Base-by-base conservation (phyloP, 2,329 filamentous ascomycete genomes). In the Diplocarpon mali region DNA sequence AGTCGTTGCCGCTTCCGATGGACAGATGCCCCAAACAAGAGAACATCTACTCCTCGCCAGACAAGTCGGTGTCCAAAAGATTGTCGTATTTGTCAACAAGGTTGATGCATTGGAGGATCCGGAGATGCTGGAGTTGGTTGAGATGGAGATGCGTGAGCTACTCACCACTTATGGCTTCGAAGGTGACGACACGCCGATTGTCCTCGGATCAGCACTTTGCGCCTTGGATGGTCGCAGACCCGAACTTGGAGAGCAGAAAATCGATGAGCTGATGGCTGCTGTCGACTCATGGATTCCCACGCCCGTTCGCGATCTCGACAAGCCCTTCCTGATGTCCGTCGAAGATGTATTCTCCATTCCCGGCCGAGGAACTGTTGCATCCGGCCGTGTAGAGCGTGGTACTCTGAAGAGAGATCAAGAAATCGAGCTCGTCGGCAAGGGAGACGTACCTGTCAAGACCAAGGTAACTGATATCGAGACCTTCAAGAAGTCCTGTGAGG, bases 11-110 rank as follows among this genome's bases (percentile, higher is more conserved):
- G 92, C 92, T 58, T 95, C 88, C 31, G 92, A 98, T 65, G 92
- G 92, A 65, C 93, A 98, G 73, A 98, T 98, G 92, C 92, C 92
- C 62, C 93, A 98, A 78, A 98, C 92, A 56, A 80, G 92, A 69
- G 92, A 98, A 73, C 92, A 98, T 73, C 76, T 98, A 69, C 80
- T 98, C 59, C 85, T 98, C 53, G 92, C 92, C 65, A 88, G 92
- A 59, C 92, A 98, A 73, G 90, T 98, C 64, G 92, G 92, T 76
- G 87, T 98, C 57, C 86, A 96, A 75, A 87, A 81, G 70, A 90
- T 96, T 57, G 92, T 98, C 54, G 93, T 98, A 59, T 98, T 98
- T 67, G 92, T 98, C 69, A 98, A 98, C 85, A 98, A 98, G 78
- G 78, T 96, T 65, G 92, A 98, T 67, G 86, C 88, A 55, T 80